Conservation (phyloP, 2,329 filamentous ascomycete genomes). For the Cladosporium sp. region DNA sequence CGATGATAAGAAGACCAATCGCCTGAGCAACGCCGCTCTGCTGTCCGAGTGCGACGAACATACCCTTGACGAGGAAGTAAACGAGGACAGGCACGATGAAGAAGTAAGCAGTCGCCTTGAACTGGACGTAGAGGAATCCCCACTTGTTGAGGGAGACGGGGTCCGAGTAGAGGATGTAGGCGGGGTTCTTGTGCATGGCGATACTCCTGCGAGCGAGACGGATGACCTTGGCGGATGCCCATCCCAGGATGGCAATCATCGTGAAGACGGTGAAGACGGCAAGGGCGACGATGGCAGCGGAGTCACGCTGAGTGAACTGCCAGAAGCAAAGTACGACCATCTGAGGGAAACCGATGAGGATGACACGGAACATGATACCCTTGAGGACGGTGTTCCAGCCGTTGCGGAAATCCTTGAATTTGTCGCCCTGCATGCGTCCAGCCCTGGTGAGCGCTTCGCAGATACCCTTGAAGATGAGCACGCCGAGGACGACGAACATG, state of each 20-base stretch:
- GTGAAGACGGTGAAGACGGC: conserved; percentile 86
- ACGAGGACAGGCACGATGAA: conserved; percentile 77
- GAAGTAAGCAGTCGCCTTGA: conserved; percentile 93
- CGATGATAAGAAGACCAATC: conserved; percentile 76
- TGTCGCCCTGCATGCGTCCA: conserved; percentile 76
- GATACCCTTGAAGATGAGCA: conserved; percentile 74
- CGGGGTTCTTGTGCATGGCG: conserved; percentile 89
- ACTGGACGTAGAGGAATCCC: conserved; percentile 97
- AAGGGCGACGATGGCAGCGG: conserved; percentile 77
- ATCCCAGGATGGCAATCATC: conserved; percentile 71
- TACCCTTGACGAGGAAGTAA: conserved; percentile 81
- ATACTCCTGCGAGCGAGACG: conserved; percentile 84
- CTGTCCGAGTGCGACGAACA: conserved; percentile 84
- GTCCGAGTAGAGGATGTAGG: conserved; percentile 95
- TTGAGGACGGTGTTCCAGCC: conserved; percentile 91
- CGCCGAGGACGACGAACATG: conserved; percentile 65
- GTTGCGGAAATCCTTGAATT: conserved; percentile 89
- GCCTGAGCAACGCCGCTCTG: conserved; percentile 68
- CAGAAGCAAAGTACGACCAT: conserved; percentile 88
- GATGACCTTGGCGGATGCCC: conserved; percentile 88
- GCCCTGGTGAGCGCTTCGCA: conserved; percentile 73
- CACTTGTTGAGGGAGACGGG: conserved; percentile 94
- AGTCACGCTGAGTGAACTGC: conserved; percentile 86
- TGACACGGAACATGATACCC: conserved; percentile 85
- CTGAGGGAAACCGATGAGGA: conserved; percentile 87